Percentiles rank a stretch among this genome's conserved stretches.
Conservation (phyloP, 371 early-diverging fungal genomes). For the Mortierella sp. region DNA sequence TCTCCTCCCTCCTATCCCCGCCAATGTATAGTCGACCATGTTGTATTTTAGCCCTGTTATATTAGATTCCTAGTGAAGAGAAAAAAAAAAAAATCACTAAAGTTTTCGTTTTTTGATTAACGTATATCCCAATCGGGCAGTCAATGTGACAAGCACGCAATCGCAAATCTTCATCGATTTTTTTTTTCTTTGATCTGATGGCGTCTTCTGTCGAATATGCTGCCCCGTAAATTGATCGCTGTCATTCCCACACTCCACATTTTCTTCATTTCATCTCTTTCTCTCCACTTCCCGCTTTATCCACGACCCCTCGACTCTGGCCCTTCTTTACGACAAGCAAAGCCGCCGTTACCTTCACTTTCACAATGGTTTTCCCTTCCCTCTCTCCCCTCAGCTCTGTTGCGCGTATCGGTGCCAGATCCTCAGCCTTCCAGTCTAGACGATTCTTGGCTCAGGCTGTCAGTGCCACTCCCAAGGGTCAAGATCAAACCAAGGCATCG, state of each 20-base stretch:
- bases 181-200: background rate
- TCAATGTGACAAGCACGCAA: conserved; percentile 16
- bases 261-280: conserved; percentile 1
- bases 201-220: background rate
- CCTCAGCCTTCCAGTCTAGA: conserved; percentile 47
- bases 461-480: conserved; percentile 40
- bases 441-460: conserved; percentile 52
- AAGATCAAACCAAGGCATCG: conserved; percentile 44
- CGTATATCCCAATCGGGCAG: background rate
- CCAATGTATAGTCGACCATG: conserved; percentile 3
- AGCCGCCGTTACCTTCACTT: background rate
- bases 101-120: too few species aligned
- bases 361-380: background rate
- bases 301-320: background rate
- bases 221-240: conserved; percentile 14
- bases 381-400: conserved; percentile 33
- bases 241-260: background rate
- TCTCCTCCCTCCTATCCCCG: background rate
- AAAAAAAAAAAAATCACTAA: background rate
- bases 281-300: background rate
- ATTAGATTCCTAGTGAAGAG: background rate
- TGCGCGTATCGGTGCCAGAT: conserved; percentile 26
- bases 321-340: background rate
- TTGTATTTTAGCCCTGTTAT: conserved; percentile 15
- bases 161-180: background rate